phyloP scores from a whole-genome alignment of 2,329 filamentous ascomycete species.

The Trichothecium roseum region DNA sequence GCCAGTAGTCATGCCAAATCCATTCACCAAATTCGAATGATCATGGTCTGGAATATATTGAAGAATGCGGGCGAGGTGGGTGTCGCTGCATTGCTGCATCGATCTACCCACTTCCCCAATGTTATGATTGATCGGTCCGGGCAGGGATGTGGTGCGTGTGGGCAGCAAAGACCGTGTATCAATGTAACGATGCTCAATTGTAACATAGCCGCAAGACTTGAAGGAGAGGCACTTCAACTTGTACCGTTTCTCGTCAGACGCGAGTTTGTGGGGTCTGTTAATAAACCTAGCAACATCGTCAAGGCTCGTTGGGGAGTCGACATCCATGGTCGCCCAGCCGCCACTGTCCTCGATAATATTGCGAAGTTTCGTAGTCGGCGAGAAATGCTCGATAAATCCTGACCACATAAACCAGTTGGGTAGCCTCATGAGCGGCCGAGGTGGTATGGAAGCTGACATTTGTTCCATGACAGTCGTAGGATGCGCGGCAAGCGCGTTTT shows the following conservation, averaged over 20 bases:
- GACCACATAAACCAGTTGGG: constrained; percentile 27
- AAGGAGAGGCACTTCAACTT: constrained; percentile 33
- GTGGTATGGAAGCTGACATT: background rate
- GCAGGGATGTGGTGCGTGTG: constrained; percentile 10
- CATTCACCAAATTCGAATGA: constrained; percentile 16
- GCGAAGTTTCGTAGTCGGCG: constrained; percentile 22
- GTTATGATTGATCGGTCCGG: constrained; percentile 10
- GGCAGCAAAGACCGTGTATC: constrained; percentile 25
- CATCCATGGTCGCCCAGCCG: background rate
- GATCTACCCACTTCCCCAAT: constrained; percentile 11
- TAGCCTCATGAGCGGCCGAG: background rate
- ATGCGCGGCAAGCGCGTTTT: background rate
- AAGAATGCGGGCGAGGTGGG: constrained; percentile 22
- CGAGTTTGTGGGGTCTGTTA: constrained; percentile 11
- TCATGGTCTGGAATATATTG: constrained; percentile 19
- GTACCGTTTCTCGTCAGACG: constrained; percentile 16
- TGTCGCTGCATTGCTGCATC: constrained; percentile 26
- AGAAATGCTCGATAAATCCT: constrained; percentile 31
- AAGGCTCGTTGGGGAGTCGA: background rate
- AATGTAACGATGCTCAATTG: constrained; percentile 24
- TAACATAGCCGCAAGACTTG: constrained; percentile 52
- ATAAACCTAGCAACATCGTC: constrained; percentile 8
- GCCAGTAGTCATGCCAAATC: constrained; percentile 24
- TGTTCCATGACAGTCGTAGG: too few relatives aligned
- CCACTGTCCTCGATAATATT: constrained; percentile 8